These are phyloP conservation scores for Penicillium sp. DNA, from an alignment of 2,329 filamentous ascomycete genomes.

Conservation along the genomic window DNA sequence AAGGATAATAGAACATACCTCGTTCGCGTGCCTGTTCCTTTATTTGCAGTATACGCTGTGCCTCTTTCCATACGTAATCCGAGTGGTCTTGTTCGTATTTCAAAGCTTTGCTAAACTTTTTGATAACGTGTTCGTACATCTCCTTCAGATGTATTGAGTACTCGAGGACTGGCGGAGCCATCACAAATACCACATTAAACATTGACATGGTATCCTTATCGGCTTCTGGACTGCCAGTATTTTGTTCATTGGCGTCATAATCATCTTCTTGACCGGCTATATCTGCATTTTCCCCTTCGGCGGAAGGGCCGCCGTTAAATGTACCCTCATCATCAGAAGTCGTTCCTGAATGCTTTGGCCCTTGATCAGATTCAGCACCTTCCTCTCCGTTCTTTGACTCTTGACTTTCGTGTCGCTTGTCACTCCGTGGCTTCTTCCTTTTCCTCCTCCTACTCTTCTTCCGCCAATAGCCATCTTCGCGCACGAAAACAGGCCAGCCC, in stretches of 20 bases:
- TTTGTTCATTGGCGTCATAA: constrained; percentile 14
- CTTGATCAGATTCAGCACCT: constrained; percentile 27
- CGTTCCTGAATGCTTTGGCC: background rate
- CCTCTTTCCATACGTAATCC: constrained; percentile 89
- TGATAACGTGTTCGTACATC: constrained; percentile 83
- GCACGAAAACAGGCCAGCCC: constrained; percentile 78
- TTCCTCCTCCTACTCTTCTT: constrained; percentile 55
- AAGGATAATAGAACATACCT: constrained; percentile 26
- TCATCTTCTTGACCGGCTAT: constrained; percentile 9
- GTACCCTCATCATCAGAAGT: background rate
- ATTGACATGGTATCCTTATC: constrained; percentile 73
- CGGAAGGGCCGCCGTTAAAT: background rate
- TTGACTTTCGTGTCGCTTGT: constrained; percentile 33
- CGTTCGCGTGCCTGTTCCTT: constrained; percentile 76
- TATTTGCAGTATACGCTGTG: constrained; percentile 72
- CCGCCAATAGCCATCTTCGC: constrained; percentile 72
- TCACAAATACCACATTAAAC: constrained; percentile 95
- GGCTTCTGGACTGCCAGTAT: constrained; percentile 25
- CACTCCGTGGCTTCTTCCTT: constrained; percentile 29
- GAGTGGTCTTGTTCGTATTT: constrained; percentile 88
- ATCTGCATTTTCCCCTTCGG: constrained; percentile 19
- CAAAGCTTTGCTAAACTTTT: constrained; percentile 86
- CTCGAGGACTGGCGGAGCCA: constrained; percentile 75
- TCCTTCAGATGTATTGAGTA: constrained; percentile 68
- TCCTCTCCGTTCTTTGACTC: constrained; percentile 24